Conservation (phyloP, 495 filamentous ascomycete genomes). For the Parmelia sp. region DNA sequence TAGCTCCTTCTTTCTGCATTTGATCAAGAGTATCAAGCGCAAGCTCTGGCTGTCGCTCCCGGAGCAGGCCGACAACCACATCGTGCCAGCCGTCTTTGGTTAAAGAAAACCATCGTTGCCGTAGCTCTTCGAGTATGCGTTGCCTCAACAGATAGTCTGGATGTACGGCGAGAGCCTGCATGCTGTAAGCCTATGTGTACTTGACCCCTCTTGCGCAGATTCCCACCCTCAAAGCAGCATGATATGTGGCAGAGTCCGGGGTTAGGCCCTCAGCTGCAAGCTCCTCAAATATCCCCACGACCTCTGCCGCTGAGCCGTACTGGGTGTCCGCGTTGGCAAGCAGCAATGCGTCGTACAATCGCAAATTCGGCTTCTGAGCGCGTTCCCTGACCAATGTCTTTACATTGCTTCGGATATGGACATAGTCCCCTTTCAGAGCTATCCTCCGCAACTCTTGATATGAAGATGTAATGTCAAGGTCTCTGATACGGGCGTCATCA, state of each 20-base stretch:
- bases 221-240: constrained; percentile 63
- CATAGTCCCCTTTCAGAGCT: constrained; percentile 18
- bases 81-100: constrained; percentile 57
- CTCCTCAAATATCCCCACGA: constrained; percentile 57
- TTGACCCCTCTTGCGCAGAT: neutral
- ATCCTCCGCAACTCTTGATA: constrained; percentile 21
- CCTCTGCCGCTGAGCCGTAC: constrained; percentile 56
- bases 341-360: constrained; percentile 69
- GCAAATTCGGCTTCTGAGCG: constrained; percentile 54
- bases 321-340: constrained; percentile 57
- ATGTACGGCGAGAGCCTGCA: constrained; percentile 68
- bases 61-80: constrained; percentile 65
- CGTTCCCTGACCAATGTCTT: constrained; percentile 50
- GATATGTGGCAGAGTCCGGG: constrained; percentile 58
- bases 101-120: constrained; percentile 61
- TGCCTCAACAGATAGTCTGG: constrained; percentile 73
- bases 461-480: constrained; percentile 8
- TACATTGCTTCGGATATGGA: constrained; percentile 9
- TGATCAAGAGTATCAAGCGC: constrained; percentile 66
- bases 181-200: constrained; percentile 19
- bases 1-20: constrained; percentile 52
- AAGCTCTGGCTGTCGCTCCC: constrained; percentile 75
- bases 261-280: constrained; percentile 57
- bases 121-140: constrained; percentile 63
- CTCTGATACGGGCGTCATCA: neutral